Base-by-base conservation (phyloP, 73 alveolate genomes). In the Paramecium sexaurelia region DNA sequence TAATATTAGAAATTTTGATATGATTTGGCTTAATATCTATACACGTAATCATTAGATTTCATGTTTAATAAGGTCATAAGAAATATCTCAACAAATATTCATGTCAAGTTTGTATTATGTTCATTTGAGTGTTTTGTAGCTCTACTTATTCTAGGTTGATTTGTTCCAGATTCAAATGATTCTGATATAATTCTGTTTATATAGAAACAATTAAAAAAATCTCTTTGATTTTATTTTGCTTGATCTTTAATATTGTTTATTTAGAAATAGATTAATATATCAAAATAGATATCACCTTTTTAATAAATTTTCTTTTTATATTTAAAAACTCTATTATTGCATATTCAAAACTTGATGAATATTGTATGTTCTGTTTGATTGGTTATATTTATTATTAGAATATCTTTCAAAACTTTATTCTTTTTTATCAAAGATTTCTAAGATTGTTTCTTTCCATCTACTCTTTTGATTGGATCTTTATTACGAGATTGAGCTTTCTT, bases 271-370 rank as follows among this genome's bases (percentile, higher is more conserved):
- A 51, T 51, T 51, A 15, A 61, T 61, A 61, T 61, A 26, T 26
- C n/a, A 26, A 61, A 61, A 61, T 61, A 51, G 83, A 61, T 61
- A 61, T 61, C 83, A 61, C 43, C 83, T 61, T 32, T 61, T 61
- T 61, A 61, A 61, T 61, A 61, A 61, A 61, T 61, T 61, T 61
- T 61, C 47, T 61, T 61, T 61, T 61, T 61, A 8, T 26, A 61
- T 61, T 61, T 61, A 32, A 61, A 61, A 61, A 61, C 83, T 61
- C 26, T 61, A 32, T 61, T 61, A 45, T 32, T 61, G 27, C 83
- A 61, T 61, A 2, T 61, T 61, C 51, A 61, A 61, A 29, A 61
- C 83, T 24, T 61, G 26, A 26, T 61, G 83, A 29, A 61, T 61
- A 61, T 61, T 61, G 29, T 61, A 61, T 7, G 83, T 15, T 24